Evolutionary conservation across 2,329 filamentous ascomycete genomes (phyloP).

Genomic region (Monascus ruber): DNA sequence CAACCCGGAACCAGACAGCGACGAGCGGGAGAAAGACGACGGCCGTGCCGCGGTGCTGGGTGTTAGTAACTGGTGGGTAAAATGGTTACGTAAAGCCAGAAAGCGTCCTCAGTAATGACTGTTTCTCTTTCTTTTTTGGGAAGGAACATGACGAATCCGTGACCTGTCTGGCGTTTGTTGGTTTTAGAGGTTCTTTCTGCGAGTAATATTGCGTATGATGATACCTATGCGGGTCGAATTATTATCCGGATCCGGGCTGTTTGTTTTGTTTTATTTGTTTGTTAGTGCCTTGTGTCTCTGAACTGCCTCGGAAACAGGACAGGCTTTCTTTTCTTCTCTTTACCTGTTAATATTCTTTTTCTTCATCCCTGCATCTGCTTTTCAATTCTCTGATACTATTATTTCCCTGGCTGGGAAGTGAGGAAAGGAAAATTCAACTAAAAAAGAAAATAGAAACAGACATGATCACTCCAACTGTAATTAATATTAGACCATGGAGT

Average conservation of each 20-base stretch:
- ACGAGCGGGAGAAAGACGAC: slow-evolving; percentile 46
- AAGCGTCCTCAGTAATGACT: slow-evolving; percentile 6
- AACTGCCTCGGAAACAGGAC: slow-evolving; percentile 3
- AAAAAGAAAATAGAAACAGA: not conserved
- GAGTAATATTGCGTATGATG: too few species aligned
- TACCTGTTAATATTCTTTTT: not conserved
- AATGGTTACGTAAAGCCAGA: slow-evolving; percentile 37
- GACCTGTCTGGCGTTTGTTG: too few species aligned
- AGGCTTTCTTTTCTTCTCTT: not conserved
- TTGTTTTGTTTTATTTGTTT: too few species aligned
- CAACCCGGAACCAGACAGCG: slow-evolving; percentile 52
- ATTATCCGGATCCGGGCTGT: too few species aligned
- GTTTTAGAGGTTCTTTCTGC: too few species aligned
- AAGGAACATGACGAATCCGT: too few species aligned
- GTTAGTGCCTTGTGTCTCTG: not conserved
- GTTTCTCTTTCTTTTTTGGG: not conserved
- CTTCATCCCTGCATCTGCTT: not conserved
- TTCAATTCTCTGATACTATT: too few species aligned
- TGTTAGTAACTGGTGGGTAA: slow-evolving; percentile 50
- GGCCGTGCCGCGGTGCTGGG: slow-evolving; percentile 48
- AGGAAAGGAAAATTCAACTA: not conserved
- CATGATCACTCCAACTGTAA: not conserved
- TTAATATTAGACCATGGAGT: too few species aligned
- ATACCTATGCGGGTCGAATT: too few species aligned
- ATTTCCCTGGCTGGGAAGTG: not conserved